Evolutionary conservation across 768 basidiomycete genomes (phyloP), one percentile per base, ranked within the genome.

Genomic region (Myochromella boudieri): DNA sequence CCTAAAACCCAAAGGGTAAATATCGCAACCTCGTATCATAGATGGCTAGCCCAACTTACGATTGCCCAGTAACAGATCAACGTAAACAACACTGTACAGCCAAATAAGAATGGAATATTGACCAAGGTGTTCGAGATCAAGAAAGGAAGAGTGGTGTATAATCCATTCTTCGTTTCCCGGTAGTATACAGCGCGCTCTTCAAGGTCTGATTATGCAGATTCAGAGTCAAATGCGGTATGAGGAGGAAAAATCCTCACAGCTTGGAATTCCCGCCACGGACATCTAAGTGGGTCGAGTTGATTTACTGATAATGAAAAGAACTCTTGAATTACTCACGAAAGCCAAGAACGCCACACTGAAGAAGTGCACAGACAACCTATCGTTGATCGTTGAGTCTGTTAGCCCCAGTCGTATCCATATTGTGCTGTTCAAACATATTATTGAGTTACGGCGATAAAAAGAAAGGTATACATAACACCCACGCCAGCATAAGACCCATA

Each of bases 221-320:
- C 11, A 24, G 32, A 3, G 17, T n/a, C 9, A 18, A 22, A 4
- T 14, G 7, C 15, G 11, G 22, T 24, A 25, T 10, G 4, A 22
- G 21, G 15, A 10, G 15, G 8, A 15, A 9, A 17, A 32, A 18
- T 3, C 53, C 68, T 33, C 51, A 73, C 72, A 81, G 21, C 73
- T 60, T 2, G 80, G 82, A 31, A 83, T 81, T 15, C 81, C 81
- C 18, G 80, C 80, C 3, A 83, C 81, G 11, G 74, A 74, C 78
- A 81, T 81, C 72, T 74, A 44, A 0, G 37, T 3, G 26, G 18
- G 9, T 36, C 27, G 48, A 20, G 24, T 17, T 42, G 5, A 45
- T 21, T 36, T 21, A 15, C 17, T 11, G 9, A 33, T 15, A n/a
- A 29, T 32, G 15, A 6, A 42, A 26, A 50, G 14, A 9, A 9